Evolutionary conservation across 257 asterid species (phyloP).

Genomic region (Perilla frutescens): DNA sequence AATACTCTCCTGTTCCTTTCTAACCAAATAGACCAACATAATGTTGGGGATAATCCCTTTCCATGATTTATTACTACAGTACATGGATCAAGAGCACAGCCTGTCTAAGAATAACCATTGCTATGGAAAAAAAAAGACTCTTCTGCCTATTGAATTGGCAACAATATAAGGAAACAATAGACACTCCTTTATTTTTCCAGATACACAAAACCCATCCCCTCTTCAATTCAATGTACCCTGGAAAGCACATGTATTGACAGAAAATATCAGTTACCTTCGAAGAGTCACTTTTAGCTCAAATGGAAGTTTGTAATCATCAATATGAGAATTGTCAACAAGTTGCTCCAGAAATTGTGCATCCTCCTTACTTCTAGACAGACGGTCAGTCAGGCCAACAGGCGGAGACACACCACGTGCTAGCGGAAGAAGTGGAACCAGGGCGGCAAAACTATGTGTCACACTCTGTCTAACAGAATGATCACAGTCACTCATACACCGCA

Average conservation of each 20-base stretch:
- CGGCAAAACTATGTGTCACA: constrained; percentile 98
- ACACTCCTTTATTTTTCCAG: constrained; percentile 12
- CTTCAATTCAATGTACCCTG: constrained; percentile 22
- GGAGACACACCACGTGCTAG: constrained; percentile 89
- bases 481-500: constrained; percentile 96
- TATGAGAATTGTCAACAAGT: constrained; percentile 93
- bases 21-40: constrained; percentile 1
- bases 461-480: constrained; percentile 83
- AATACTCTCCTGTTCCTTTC: neutral
- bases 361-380: constrained; percentile 80
- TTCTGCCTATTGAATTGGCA: neutral
- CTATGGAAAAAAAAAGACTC: constrained; percentile 11
- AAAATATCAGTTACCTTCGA: constrained; percentile 65
- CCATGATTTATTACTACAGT: neutral
- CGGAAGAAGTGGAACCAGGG: constrained; percentile 95
- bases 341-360: constrained; percentile 96
- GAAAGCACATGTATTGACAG: constrained; percentile 16
- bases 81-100: neutral
- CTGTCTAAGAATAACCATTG: neutral
- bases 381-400: constrained; percentile 77
- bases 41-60: constrained; percentile 27
- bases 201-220: neutral
- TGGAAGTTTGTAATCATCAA: constrained; percentile 89
- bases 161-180: neutral
- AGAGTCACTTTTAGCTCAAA: constrained; percentile 87